Percentiles rank a stretch among this genome's conserved stretches.
These are phyloP conservation scores for Moricandia arvensis DNA, from an alignment of 345 rosid genomes.

Conservation along the genomic window DNA sequence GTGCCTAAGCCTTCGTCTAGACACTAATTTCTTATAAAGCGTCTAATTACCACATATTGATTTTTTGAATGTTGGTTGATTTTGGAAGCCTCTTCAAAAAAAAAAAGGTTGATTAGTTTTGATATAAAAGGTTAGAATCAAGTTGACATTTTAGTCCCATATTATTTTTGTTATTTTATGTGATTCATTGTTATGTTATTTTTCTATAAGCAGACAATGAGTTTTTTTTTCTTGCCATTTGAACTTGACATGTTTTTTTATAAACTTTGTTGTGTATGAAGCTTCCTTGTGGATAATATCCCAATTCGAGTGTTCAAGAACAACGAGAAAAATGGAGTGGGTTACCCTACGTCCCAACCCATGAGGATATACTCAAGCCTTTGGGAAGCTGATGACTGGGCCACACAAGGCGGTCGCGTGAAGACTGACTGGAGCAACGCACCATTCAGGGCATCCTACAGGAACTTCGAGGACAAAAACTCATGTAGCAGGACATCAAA, in stretches of 20 bases:
- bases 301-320: constrained; percentile 64
- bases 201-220: too few species aligned
- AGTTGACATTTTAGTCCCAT: too few species aligned
- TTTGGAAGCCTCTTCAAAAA: too few species aligned
- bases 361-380: constrained; percentile 60
- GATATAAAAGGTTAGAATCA: too few species aligned
- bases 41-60: too few species aligned
- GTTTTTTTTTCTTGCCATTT: too few species aligned
- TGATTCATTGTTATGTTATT: too few species aligned
- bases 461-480: constrained; percentile 40
- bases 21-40: too few species aligned
- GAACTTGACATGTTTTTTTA: neutral
- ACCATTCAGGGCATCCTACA: constrained; percentile 48
- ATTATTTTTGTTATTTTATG: too few species aligned
- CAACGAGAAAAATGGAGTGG: constrained; percentile 46
- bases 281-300: constrained; percentile 53
- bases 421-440: constrained; percentile 56
- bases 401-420: constrained; percentile 55
- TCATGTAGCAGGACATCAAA: constrained; percentile 33
- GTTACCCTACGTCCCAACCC: constrained; percentile 47
- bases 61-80: too few species aligned
- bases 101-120: too few species aligned
- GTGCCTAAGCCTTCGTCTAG: too few species aligned
- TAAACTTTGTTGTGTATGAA: constrained; percentile 15
- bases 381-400: constrained; percentile 64